Evolutionary conservation across 352 stramenopile species (phyloP), one percentile per base, ranked within the genome.

Genomic region (Salisapilia sapeloensis): DNA sequence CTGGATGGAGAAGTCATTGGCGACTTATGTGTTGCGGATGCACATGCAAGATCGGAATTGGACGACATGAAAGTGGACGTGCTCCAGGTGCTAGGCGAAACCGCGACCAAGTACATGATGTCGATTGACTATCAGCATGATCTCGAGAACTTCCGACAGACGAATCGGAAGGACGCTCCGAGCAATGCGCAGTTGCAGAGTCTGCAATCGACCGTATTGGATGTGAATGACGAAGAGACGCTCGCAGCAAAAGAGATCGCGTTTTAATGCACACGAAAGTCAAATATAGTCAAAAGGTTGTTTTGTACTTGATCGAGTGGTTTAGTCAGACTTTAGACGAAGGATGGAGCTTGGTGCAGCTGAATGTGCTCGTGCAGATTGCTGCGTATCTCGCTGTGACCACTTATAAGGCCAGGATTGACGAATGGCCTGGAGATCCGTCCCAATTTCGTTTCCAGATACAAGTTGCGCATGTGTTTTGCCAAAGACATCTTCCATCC

Each of bases 101-200:
- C 76, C 1, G 72, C 78, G 33, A 89, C 76, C 20, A 65, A 84
- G 48, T 91, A 91, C 60, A 91, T 91, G 76, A 70, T 75, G 29
- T 86, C 69, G 22, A 54, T 62, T 11, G 70, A 80, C 16, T 91
- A 84, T 38, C 58, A 75, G 24, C 66, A 80, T 37, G 75, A 90
- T 23, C 48, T 84, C 17, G 46, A 53, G 10, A 55, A 77, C 37
- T 82, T 80, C 46, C 79, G 79, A 42, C 44, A 64, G 17, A 39
- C 55, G 33, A 46, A 60, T 13, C 29, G 48, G 29, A 44, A 50
- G 16, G 25, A 24, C n/a, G 22, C 14, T 8, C 8, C 24, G 23
- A 33, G 14, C 26, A 26, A 14, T 12, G 30, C 27, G 14, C 24
- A 17, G 29, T n/a, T 11, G 15, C 26, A 21, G 10, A n/a, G n/a